Conservation (phyloP, 495 filamentous ascomycete species). For the Cairneyella variabilis region DNA sequence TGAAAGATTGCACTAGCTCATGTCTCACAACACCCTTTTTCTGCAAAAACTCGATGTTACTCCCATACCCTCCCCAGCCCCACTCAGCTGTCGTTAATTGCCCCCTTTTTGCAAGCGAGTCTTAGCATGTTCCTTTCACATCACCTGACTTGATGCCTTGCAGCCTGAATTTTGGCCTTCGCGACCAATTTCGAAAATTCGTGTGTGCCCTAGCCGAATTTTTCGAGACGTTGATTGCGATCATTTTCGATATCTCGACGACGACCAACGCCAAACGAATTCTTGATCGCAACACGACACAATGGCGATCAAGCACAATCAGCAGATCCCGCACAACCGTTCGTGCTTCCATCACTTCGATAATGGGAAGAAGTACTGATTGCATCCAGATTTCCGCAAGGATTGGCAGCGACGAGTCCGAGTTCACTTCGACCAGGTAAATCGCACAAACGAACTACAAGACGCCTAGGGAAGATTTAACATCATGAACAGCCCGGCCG, state of each 20-base stretch:
- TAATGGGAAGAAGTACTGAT: constrained; percentile 16
- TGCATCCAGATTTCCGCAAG: constrained; percentile 90
- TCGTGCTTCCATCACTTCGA: constrained; percentile 34
- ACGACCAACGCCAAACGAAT: constrained; percentile 43
- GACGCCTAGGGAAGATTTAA: constrained; percentile 26
- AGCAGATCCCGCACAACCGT: constrained; percentile 98
- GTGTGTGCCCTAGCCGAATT: constrained; percentile 6
- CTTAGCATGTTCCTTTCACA: too few species aligned
- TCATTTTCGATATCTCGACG: too few species aligned
- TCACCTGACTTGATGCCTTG: neutral
- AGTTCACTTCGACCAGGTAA: constrained; percentile 99
- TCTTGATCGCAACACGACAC: constrained; percentile 28
- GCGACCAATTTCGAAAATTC: constrained; percentile 9
- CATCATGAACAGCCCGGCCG: constrained; percentile 71
- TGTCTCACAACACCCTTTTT: too few species aligned
- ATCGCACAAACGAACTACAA: constrained; percentile 31
- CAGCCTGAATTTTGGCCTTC: neutral
- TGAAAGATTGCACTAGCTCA: too few species aligned
- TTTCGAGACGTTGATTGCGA: constrained; percentile 3
- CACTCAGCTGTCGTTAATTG: too few species aligned
- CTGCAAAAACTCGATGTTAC: too few species aligned
- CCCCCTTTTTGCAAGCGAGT: too few species aligned
- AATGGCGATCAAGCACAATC: constrained; percentile 98
- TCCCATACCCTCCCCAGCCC: too few species aligned
- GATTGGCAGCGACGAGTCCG: constrained; percentile 99